Percentiles rank a stretch among this genome's conserved stretches.
Evolutionary conservation across 139 green algal species (phyloP).

Genomic region (Diplosphaera chodatii): DNA sequence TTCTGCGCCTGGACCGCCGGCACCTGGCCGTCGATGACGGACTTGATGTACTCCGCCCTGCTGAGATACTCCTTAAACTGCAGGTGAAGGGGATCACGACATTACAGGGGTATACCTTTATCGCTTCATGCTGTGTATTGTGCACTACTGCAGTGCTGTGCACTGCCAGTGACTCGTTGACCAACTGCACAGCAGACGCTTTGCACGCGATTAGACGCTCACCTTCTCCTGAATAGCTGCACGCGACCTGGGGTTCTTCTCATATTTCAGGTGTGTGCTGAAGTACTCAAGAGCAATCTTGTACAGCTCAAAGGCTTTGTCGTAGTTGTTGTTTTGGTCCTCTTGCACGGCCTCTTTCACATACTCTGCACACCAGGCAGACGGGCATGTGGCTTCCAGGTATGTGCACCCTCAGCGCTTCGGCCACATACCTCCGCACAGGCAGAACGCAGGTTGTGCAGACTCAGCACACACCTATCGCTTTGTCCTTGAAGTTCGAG

Average conservation of each 20-base stretch:
- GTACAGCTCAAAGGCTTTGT: slow-evolving; percentile 58
- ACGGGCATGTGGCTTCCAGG: too few species aligned
- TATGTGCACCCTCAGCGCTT: too few species aligned
- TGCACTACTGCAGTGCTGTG: too few species aligned
- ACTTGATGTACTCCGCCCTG: slow-evolving; percentile 89
- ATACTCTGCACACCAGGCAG: slow-evolving; percentile 37
- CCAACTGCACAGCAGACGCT: too few species aligned
- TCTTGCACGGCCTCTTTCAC: slow-evolving; percentile 74
- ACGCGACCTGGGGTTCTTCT: slow-evolving; percentile 76
- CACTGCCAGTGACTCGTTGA: too few species aligned
- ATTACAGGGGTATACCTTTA: too few species aligned
- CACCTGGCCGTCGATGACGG: slow-evolving; percentile 47
- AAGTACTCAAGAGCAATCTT: slow-evolving; percentile 58
- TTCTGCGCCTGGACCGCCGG: slow-evolving; percentile 13
- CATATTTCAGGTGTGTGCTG: slow-evolving; percentile 78
- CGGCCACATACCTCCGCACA: slow-evolving; percentile 63
- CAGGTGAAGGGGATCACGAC: too few species aligned
- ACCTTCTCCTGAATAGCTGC: slow-evolving; percentile 58
- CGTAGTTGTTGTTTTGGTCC: slow-evolving; percentile 67
- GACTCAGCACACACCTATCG: slow-evolving; percentile 28
- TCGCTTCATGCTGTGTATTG: too few species aligned
- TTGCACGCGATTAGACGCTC: too few species aligned
- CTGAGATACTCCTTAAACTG: slow-evolving; percentile 93
- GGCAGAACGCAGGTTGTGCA: slow-evolving; percentile 42
- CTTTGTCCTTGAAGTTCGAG: slow-evolving; percentile 67